Evolutionary conservation across 768 basidiomycete species (phyloP), one percentile per base, ranked within the genome.

Genomic region (Boletales sp.): DNA sequence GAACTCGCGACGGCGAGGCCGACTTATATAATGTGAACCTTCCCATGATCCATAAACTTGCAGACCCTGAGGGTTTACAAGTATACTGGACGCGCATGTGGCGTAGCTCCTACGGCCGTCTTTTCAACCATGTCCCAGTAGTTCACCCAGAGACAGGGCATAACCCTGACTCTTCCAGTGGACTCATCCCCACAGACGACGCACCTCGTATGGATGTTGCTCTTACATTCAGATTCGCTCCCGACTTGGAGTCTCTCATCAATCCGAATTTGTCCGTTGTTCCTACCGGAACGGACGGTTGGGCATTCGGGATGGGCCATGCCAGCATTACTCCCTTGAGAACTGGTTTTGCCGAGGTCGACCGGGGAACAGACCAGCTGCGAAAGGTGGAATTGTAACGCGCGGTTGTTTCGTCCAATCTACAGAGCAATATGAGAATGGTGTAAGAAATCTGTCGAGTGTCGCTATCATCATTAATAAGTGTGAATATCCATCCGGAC

Each of bases 11-110:
- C 46, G 78, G 79, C 41, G 84, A 87, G 62, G 81, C 93, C 30
- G 90, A 90, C 64, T 72, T 94, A 19, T 93, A 93, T 70, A 91
- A 74, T 61, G 71, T 97, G 59, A 97, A 97, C 68, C 80, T 97
- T 40, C 93, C 94, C 19, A 74, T 97, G 65, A 76, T 93, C 43
- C 78, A 83, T 46, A 76, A 72, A 24, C 76, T 89, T 27, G 68
- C 87, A 40, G 69, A 74, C 36, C 75, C 80, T 30, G 76, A 77
- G 44, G 82, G 83, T 8, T 66, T 92, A 47, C 79, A 80, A 55
- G 77, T 90, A 47, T 78, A 74, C 57, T 94, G 91, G 89, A 90
- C 94, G 11, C 74, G 66, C 24, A 81, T 94, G 70, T 93, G 89
- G 90, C 79, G 87, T 41, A 95, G 87, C 63, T 79, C 83, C 10